Evolutionary conservation across 352 stramenopile genomes (phyloP).

Genomic region (Aphanomyces stellatus): DNA sequence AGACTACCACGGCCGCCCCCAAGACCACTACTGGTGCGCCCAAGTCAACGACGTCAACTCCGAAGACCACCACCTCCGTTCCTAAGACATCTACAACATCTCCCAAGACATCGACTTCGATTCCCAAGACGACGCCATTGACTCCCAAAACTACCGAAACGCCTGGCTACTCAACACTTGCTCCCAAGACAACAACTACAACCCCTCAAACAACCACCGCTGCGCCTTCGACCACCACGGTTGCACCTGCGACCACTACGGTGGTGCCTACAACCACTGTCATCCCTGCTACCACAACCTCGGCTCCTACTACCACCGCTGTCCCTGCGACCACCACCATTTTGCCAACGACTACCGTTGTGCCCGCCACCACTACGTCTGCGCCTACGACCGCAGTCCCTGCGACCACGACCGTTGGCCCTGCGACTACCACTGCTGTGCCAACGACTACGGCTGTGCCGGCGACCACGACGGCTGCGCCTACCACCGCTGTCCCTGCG

Average conservation of each 20-base stretch:
- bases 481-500: not conserved
- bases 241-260: not conserved
- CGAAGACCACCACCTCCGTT: not conserved
- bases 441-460: not conserved
- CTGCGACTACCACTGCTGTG: not conserved
- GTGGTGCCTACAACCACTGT: not conserved
- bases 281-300: not conserved
- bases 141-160: not conserved
- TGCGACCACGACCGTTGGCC: not conserved
- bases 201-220: not conserved
- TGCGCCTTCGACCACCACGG: not conserved
- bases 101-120: too few species aligned
- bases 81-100: not conserved
- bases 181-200: not conserved
- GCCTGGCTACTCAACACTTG: too few species aligned
- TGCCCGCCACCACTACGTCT: not conserved
- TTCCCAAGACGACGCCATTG: not conserved
- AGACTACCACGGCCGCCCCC: too few species aligned
- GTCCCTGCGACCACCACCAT: not conserved
- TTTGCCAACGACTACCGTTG: not conserved
- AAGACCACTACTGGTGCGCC: too few species aligned
- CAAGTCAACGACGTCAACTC: too few species aligned
- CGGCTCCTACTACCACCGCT: not conserved
- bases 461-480: not conserved
- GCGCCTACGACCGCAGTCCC: not conserved